These are phyloP conservation scores for Aspergillus leporis DNA, from an alignment of 495 filamentous ascomycete species.

Conservation along the genomic window DNA sequence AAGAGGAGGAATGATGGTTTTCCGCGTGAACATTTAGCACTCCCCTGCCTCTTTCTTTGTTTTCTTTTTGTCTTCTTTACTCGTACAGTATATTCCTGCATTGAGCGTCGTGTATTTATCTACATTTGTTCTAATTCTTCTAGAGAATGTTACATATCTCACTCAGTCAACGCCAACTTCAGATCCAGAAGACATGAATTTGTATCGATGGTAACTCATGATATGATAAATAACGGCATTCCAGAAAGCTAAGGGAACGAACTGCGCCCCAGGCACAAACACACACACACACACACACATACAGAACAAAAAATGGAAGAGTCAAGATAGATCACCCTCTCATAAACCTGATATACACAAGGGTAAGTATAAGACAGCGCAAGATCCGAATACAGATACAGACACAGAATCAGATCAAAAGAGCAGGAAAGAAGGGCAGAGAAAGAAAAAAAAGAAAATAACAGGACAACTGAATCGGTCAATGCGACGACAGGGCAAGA, in stretches of 20 bases:
- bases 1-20: slow-evolving; percentile 36
- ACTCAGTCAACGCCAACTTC: too few species aligned
- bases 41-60: slow-evolving; percentile 1
- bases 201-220: too few species aligned
- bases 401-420: slow-evolving; percentile 5
- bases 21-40: slow-evolving; percentile 31
- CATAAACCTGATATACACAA: slow-evolving; percentile 3
- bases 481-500: neutral
- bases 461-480: neutral
- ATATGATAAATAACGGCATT: slow-evolving; percentile 1
- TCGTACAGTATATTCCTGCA: neutral
- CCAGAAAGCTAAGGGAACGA: neutral
- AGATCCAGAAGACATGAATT: too few species aligned
- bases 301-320: neutral
- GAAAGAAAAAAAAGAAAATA: slow-evolving; percentile 7
- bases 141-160: too few species aligned
- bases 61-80: slow-evolving; percentile 4
- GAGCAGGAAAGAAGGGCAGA: slow-evolving; percentile 7
- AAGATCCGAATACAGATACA: neutral
- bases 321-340: neutral
- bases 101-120: neutral
- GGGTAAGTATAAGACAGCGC: too few species aligned
- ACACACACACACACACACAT: neutral
- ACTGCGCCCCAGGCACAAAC: neutral
- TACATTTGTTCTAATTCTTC: too few species aligned